Base-by-base conservation (phyloP, 768 basidiomycete species). In the Pulveroboletus sp. region DNA sequence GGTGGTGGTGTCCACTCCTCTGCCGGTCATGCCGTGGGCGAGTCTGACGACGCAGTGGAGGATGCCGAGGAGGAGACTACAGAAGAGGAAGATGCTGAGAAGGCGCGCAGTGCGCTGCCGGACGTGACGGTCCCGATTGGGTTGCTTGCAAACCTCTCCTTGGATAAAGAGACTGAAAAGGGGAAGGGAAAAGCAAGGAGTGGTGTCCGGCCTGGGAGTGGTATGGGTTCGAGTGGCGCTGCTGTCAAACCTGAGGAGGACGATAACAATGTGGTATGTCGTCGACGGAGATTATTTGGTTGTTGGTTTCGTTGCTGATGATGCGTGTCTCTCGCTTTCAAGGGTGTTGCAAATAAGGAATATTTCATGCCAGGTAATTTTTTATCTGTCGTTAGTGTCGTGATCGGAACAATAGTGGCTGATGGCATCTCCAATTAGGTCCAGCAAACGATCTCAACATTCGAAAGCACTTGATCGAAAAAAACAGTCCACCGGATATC, bases 271-370 rank as follows among this genome's bases (percentile, higher is more conserved):
- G 78, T 88, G 54, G 84, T 71, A 73, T 67, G 66, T 70, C 30
- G 30, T 43, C 30, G 11, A 11, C 13, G 10, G 27, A 6, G 6
- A 28, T 28, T 8, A 28, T 28, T 28, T 13, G 6, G 21, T 21
- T 21, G 21, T 21, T 21, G 21, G 21, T 21, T 21, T 40, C 4
- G 43, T 18, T 1, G 30, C 8, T 48, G 39, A 24, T 64, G 46
- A 64, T 9, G 44, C 37, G 32, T 32, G 11, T 27, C 43, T 43
- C 27, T 51, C 21, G 2, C 40, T 41, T 13, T 27, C 36, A 61
- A 88, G 84, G 89, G 89, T 18, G 83, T 90, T 18, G 89, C 89
- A 30, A 89, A 86, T 64, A 84, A 81, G 61, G 80, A 76, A 43
- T 92, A 84, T 60, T 92, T 90, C 71, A 75, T 79, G 76, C 89